Evolutionary conservation across 2,329 filamentous ascomycete species (phyloP), one percentile per base, ranked within the genome.

Genomic region (Fusarium palustre): DNA sequence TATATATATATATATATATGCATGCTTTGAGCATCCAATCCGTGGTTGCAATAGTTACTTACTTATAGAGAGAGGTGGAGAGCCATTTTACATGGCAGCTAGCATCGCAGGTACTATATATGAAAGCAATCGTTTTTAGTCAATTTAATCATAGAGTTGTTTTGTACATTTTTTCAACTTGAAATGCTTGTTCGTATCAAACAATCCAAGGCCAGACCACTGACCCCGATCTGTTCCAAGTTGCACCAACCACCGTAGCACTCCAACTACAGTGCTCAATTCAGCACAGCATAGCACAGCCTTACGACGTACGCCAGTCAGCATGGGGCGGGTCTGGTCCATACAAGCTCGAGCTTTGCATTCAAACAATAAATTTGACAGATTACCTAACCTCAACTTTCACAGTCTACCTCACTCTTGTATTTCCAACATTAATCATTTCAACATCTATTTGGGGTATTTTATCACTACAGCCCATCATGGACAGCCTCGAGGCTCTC

Each of bases 261-360:
- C 42, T 34, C 11, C 39, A 28, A 22, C 34, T 61, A 22, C 66
- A 69, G 67, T 59, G 66, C 62, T 70, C 28, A 30, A 30, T 30
- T 11, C 54, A 70, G 66, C 49, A 70, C 54, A 70, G 66, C 49
- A 70, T 49, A 70, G 66, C 49, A 69, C 49, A 70, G 66, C 49
- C 66, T 66, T 68, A 63, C 20, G 59, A 55, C 30, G 28, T 36
- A 45, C 49, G 39, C 53, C 55, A 66, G 66, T 71, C 55, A 68
- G 67, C 67, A 47, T 30, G 20, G 33, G 38, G 67, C 63, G 67
- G 67, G 67, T 63, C 64, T 64, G 47, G 33, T 52, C 64, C 62
- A 59, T 67, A 55, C 54, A 70, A 60, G 56, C 68, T 60, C 43
- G 7, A 50, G 45, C 34, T 52, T 57, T 50, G 56, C 64, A 47